A percentile compares a stretch with the other conserved stretches of the same genome.
Evolutionary conservation across 257 asterid genomes (phyloP).

Genomic region (Nyctanthes arbortristis): DNA sequence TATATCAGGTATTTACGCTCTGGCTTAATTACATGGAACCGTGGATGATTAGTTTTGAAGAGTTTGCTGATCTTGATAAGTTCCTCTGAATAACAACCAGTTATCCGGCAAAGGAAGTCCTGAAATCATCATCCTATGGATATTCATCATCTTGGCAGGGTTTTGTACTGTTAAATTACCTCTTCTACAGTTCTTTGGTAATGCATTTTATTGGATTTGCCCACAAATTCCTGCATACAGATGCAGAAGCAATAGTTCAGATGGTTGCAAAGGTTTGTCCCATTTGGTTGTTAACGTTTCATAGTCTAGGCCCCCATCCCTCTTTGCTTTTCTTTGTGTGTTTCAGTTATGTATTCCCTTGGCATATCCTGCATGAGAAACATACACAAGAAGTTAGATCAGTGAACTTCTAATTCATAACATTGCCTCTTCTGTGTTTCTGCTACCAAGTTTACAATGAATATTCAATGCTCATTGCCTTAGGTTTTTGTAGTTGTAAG

Average conservation of each 20-base stretch:
- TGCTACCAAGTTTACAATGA: background rate
- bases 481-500: background rate
- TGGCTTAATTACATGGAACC: slow-evolving; percentile 92
- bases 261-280: slow-evolving; percentile 87
- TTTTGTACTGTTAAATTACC: slow-evolving; percentile 76
- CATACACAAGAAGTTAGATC: background rate
- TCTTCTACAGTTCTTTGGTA: slow-evolving; percentile 85
- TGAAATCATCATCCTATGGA: slow-evolving; percentile 37
- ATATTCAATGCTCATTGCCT: slow-evolving; percentile 4
- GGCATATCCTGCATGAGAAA: background rate
- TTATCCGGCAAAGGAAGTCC: slow-evolving; percentile 29
- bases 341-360: slow-evolving; percentile 9
- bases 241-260: slow-evolving; percentile 72
- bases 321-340: slow-evolving; percentile 1
- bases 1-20: slow-evolving; percentile 72
- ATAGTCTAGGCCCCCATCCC: too few species aligned
- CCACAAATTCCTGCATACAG: slow-evolving; percentile 84
- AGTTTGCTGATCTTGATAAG: slow-evolving; percentile 66
- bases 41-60: slow-evolving; percentile 74
- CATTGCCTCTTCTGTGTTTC: background rate
- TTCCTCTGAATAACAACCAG: slow-evolving; percentile 35
- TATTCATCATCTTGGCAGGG: slow-evolving; percentile 78
- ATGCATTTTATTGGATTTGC: slow-evolving; percentile 97
- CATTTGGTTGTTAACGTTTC: slow-evolving; percentile 9
- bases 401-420: background rate